Base-by-base conservation (phyloP, 1,284 basidiomycete genomes). In the Boletus sp. region DNA sequence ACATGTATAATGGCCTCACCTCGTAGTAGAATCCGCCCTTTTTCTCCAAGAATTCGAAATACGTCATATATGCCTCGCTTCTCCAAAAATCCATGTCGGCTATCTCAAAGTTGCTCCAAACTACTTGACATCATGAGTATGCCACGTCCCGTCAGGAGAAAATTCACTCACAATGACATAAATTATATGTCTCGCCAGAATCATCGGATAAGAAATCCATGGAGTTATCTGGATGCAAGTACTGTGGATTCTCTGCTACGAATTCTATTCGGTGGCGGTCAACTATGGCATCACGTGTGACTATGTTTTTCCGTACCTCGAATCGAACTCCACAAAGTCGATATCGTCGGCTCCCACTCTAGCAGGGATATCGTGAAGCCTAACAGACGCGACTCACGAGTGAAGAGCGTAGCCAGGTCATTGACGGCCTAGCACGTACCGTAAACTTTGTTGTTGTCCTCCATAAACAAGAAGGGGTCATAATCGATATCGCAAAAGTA, bases 31-130 rank as follows among this genome's bases (percentile, higher is more conserved):
- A 91, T 6, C 91, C 91, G 17, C 92, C 92, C 40, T 77, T 79
- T 13, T 73, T 66, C 53, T 94, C 92, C 17, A 94, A 72, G 60
- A 78, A 76, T 20, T 88, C 75, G 58, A 94, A 94, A 70, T 84
- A 94, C 43, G 80, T 77, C 53, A 71, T 74, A 66, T 94, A 94
- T 4, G 84, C 81, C 53, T 89, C 77, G 6, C 77, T 71, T 46
- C 91, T 73, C 84, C 88, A 91, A 62, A 94, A 91, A 54, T 85
- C 78, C 74, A 86, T 77, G 61, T 84, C 77, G 8, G 83, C 90
- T 44, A 94, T 91, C 65, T 94, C 91, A 56, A 92, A 91, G 66
- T 90, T 91, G 59, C 79, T 84, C 85, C 87, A 90, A 65, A 81
- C 84, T 87, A 51, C n/a, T 27, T 0, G 48, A 41, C 16, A 41